Percentiles rank a stretch among this genome's conserved stretches.
These are phyloP conservation scores for Hymenoscyphus repandus DNA, from an alignment of 2,329 filamentous ascomycete genomes.

Conservation along the genomic window DNA sequence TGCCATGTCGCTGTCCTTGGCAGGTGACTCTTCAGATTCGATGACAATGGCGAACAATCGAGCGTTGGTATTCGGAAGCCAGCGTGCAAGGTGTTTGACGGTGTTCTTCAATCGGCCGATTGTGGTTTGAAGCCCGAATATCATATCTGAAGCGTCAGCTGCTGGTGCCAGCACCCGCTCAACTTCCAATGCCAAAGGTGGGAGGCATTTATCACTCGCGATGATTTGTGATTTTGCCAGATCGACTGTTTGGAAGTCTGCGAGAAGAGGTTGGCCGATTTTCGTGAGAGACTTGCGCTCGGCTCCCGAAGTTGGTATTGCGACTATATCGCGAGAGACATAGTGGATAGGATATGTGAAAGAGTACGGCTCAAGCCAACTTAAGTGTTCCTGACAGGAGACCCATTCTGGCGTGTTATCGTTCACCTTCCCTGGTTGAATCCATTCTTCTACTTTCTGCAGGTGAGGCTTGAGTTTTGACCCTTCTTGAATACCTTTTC, in stretches of 20 bases:
- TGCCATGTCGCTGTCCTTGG: conserved; percentile 23
- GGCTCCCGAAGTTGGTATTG: conserved; percentile 10
- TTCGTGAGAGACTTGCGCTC: conserved; percentile 22
- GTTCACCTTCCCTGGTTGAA: conserved; percentile 5
- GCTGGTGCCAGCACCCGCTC: conserved; percentile 9
- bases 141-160: conserved; percentile 50
- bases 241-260: conserved; percentile 18
- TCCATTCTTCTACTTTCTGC: conserved; percentile 15
- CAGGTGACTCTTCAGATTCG: conserved; percentile 22
- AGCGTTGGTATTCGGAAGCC: conserved; percentile 28
- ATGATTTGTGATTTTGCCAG: conserved; percentile 17
- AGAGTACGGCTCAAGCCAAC: conserved; percentile 27
- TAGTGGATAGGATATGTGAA: conserved; percentile 28
- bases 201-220: conserved; percentile 19
- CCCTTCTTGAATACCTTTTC: conserved; percentile 10
- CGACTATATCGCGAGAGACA: conserved; percentile 26
- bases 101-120: conserved; percentile 27
- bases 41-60: conserved; percentile 28
- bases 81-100: conserved; percentile 28
- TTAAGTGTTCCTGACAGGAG: conserved; percentile 21
- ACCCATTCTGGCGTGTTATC: conserved; percentile 7
- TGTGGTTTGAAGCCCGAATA: conserved; percentile 34
- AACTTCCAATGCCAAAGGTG: conserved; percentile 25
- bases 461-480: conserved; percentile 1
- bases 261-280: conserved; percentile 26